These are phyloP conservation scores for Fraxinus latifolia DNA, from an alignment of 305 asterid genomes.

Conservation along the genomic window DNA sequence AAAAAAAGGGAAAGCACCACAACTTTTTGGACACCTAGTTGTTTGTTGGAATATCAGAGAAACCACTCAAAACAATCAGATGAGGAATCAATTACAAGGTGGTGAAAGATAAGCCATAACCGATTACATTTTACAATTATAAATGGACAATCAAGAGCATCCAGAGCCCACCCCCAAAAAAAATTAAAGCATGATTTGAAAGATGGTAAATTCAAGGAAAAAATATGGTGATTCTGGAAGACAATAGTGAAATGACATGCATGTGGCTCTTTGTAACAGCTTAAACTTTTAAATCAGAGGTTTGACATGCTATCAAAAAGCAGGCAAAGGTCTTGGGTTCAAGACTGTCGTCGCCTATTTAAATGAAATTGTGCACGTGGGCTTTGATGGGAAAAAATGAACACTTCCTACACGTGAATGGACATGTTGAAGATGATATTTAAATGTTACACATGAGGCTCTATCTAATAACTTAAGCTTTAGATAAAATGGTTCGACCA, in stretches of 20 bases:
- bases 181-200: background rate
- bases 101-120: background rate
- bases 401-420: background rate
- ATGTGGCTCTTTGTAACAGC: background rate
- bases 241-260: background rate
- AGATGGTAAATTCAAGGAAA: background rate
- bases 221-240: background rate
- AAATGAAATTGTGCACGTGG: background rate
- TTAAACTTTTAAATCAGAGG: background rate
- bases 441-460: background rate
- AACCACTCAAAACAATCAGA: conserved; percentile 4
- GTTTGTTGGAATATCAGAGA: background rate
- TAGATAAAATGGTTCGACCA: background rate
- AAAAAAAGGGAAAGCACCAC: background rate
- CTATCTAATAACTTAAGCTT: background rate
- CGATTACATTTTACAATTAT: background rate
- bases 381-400: background rate
- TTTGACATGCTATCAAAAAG: background rate
- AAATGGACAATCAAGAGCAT: background rate
- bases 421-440: background rate
- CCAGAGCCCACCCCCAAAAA: background rate
- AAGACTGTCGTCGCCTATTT: background rate
- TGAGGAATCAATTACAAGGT: conserved; percentile 13
- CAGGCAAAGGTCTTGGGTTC: background rate
- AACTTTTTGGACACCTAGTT: background rate